These are phyloP conservation scores for Backusella mclennaniae DNA, from an alignment of 192 early-diverging fungal genomes.

Conservation along the genomic window DNA sequence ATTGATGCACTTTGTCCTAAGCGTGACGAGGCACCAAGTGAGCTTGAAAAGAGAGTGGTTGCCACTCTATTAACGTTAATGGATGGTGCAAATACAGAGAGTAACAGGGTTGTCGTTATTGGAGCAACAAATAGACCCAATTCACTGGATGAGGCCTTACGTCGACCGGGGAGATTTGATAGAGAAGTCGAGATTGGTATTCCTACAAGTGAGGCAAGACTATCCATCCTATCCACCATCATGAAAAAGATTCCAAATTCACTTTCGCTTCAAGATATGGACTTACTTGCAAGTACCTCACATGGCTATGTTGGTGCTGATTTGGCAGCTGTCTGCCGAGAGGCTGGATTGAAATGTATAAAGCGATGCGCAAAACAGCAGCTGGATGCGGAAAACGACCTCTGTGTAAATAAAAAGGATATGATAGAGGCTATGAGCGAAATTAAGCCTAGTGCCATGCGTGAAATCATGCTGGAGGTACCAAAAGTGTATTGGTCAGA, in stretches of 20 bases:
- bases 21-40: conserved; percentile 75
- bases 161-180: conserved; percentile 94
- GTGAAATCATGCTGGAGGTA: conserved; percentile 88
- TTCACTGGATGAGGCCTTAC: conserved; percentile 82
- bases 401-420: conserved; percentile 55
- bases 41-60: conserved; percentile 89
- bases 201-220: conserved; percentile 65
- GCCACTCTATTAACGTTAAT: conserved; percentile 92
- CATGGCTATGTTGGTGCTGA: conserved; percentile 99
- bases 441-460: conserved; percentile 80
- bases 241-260: conserved; percentile 68
- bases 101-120: conserved; percentile 69
- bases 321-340: conserved; percentile 79
- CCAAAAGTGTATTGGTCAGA: conserved; percentile 92
- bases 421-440: conserved; percentile 52
- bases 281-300: conserved; percentile 55
- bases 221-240: conserved; percentile 71
- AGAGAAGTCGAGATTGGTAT: conserved; percentile 96
- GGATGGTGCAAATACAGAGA: conserved; percentile 63
- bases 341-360: conserved; percentile 84
- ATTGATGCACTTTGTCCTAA: conserved; percentile 91
- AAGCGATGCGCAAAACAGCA: conserved; percentile 36
- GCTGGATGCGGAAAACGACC: conserved; percentile 15
- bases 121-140: conserved; percentile 94
- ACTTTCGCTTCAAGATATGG: conserved; percentile 58